phyloP scores from a whole-genome alignment of 257 asterid genomes.

The Jasminum sambac region DNA sequence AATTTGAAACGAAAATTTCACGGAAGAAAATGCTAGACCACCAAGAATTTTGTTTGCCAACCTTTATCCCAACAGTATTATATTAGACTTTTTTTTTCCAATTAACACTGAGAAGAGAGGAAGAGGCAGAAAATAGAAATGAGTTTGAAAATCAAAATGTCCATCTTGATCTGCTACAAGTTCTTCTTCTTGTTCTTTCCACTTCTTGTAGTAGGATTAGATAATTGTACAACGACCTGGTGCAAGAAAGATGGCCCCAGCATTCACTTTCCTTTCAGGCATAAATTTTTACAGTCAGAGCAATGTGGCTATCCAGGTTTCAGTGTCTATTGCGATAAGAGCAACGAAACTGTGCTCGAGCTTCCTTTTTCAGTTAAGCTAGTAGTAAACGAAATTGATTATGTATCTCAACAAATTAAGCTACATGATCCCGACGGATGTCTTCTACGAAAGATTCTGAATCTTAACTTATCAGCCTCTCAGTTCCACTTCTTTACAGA shows the following conservation, averaged over 20 bases:
- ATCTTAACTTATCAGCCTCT: slow-evolving; percentile 27
- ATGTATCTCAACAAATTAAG: neutral
- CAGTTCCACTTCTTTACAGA: slow-evolving; percentile 8
- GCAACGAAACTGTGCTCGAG: neutral
- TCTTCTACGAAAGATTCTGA: slow-evolving; percentile 16
- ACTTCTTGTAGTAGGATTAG: neutral
- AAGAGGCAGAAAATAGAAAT: neutral
- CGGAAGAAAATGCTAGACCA: too few species aligned
- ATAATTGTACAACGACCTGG: neutral
- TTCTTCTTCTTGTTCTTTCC: neutral
- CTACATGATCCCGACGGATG: slow-evolving; percentile 14
- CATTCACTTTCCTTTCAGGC: too few species aligned
- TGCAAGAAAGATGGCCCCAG: slow-evolving; percentile 6
- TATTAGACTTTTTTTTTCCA: neutral
- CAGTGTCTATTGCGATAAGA: neutral
- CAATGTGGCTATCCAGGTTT: slow-evolving; percentile 23
- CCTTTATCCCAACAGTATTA: too few species aligned
- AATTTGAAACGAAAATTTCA: too few species aligned
- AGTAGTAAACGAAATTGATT: neutral
- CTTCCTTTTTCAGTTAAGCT: neutral
- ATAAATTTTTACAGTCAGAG: neutral
- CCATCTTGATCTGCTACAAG: neutral
- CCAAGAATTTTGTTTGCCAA: too few species aligned
- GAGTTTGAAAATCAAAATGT: neutral
- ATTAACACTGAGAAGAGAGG: neutral